Base-by-base conservation (phyloP, 192 early-diverging fungal species). In the Coemansia sp. region DNA sequence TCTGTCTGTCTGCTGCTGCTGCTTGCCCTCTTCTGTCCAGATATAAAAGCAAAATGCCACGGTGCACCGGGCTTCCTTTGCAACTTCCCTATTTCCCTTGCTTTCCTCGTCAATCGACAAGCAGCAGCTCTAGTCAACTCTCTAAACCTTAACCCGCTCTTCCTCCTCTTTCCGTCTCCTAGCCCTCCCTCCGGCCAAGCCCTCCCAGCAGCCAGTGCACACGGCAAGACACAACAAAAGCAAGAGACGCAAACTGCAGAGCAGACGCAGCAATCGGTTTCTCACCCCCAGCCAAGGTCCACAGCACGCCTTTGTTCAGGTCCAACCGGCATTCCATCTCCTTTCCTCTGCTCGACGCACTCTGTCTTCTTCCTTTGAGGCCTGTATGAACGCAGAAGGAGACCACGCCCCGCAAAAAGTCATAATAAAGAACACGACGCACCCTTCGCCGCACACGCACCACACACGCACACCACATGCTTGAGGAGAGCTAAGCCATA, bases 61-160 rank as follows among this genome's bases (percentile, higher is more conserved):
- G 54, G 54, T 17, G 54, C 54, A 37, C 54, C 37, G 19, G 54
- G 37, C 32, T 56, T 38, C 20, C 32, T 37, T 20, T 16, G 16
- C 48, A 14, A 17, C 48, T 25, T 14, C 48, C 54, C 7, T 17
- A 4, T 59, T 59, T 19, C 39, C 57, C 57, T 41, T 59, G 57
- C 57, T n/a, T 41, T 59, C 57, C 39, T 59, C 57, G 57, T 59
- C 57, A 59, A 59, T 41, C 57, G 57, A 59, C 57, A 59, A 59
- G 57, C 57, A 59, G 38, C 57, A 59, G 38, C 57, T 59, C 57
- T 59, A 41, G 51, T 25, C 51, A 25, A 25, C 8, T 54, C 51
- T 54, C 12, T 54, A 20, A 25, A 25, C 25, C 51, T 54, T 8
- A 25, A 54, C 3, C 51, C 10, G 8, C 5, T 53, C 48, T 5